Base-by-base conservation (phyloP, 805 yeast species). In the Yarrowia divulgata region DNA sequence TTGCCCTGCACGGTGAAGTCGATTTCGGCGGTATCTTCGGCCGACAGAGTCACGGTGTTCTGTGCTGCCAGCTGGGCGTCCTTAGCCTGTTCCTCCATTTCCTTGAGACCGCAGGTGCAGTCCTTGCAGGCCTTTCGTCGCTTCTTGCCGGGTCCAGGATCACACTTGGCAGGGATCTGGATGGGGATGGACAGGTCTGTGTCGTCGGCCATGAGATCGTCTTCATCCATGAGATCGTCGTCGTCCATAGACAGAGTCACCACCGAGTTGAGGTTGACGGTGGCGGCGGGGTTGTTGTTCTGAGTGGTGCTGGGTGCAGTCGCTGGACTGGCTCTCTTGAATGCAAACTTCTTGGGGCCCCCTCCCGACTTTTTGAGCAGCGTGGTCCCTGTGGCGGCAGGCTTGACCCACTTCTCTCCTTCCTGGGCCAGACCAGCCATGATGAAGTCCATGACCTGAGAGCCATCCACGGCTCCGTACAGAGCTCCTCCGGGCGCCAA, bases 1-100 rank as follows among this genome's bases (percentile, higher is more conserved):
- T 94, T 94, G 49, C 98, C 98, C 72, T 93, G 92, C n/a, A 93
- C 87, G 0, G 99, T 94, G 81, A 94, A 94, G 77, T 94, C 98
- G 69, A 94, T 87, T 77, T 94, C 99, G 3, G 96, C 85, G 74
- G 93, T 82, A 64, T 94, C 98, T 68, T 88, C 87, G 14, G 84
- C 82, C 34, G 82, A 79, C 70, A 90, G 87, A 49, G 76, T 77
- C 29, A 88, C 89, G 71, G 85, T 88, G 34, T 54, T 42, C 81
- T 39, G 87, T 85, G 83, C 84, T 74, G 68, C 85, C 80, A 75
- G 85, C 75, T 71, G 77, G 79, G 85, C 73, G 75, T 76, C 72
- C 69, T 76, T 70, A 75, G 87, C 83, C 69, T 79, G 77, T 37
- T 81, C 82, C 80, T 95, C 97, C 67, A 85, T 79, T 78, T 95